A percentile compares a stretch with the other conserved stretches of the same genome.
phyloP scores from a whole-genome alignment of 805 yeast genomes.

The Saccharomycopsis lassenensis region DNA sequence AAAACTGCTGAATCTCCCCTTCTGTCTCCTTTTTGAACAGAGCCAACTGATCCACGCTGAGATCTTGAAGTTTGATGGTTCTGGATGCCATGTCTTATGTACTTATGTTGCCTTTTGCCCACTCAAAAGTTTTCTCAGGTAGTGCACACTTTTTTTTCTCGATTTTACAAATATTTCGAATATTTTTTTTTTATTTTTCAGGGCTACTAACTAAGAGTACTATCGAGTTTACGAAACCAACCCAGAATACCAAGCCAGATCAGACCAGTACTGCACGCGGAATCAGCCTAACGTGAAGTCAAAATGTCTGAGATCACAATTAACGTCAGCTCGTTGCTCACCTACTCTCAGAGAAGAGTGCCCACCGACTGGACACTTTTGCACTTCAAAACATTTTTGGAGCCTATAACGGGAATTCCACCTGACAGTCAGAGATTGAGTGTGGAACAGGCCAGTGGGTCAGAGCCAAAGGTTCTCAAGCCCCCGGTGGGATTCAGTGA shows the following conservation, averaged over 20 bases:
- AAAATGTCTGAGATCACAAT: conserved; percentile 34
- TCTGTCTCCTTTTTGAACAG: conserved; percentile 78
- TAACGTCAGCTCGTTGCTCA: conserved; percentile 51
- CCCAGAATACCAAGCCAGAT: neutral
- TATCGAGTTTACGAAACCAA: no score
- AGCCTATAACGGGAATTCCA: conserved; percentile 64
- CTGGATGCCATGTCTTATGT: conserved; percentile 6
- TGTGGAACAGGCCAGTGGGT: no score
- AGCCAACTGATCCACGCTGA: conserved; percentile 74
- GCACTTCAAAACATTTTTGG: conserved; percentile 44
- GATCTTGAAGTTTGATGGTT: conserved; percentile 41
- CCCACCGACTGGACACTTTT: conserved; percentile 50
- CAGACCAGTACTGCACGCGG: neutral
- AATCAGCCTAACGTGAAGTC: neutral
- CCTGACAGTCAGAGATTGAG: conserved; percentile 44
- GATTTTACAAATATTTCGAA: neutral
- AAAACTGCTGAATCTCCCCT: conserved; percentile 76
- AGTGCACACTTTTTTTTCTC: no score
- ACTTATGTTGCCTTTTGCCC: neutral
- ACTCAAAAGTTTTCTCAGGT: no score
- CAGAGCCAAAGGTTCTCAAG: conserved; percentile 23
- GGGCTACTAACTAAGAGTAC: neutral
- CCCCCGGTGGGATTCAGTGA: conserved; percentile 22
- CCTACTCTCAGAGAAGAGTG: conserved; percentile 59
- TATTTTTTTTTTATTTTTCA: neutral